phyloP scores from a whole-genome alignment of 345 rosid species.

The Brassica nigra region DNA sequence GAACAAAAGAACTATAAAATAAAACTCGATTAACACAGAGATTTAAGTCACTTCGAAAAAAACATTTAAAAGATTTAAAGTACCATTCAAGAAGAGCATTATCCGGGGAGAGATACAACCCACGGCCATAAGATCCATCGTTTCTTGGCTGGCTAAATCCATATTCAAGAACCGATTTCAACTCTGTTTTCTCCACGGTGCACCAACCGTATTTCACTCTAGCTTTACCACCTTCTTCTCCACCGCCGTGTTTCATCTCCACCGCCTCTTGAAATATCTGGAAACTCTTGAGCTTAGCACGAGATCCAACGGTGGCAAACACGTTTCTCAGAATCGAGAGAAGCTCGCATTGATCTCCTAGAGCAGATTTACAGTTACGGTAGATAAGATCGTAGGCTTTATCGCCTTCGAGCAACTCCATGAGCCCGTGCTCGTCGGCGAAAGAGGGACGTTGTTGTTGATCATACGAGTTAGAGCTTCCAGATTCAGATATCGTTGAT shows the following conservation, averaged over 20 bases:
- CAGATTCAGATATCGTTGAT: slow-evolving; percentile 58
- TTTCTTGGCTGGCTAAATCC: slow-evolving; percentile 61
- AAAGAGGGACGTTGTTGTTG: slow-evolving; percentile 3
- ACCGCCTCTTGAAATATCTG: slow-evolving; percentile 54
- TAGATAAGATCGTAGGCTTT: slow-evolving; percentile 49
- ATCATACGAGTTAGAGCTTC: slow-evolving; percentile 49
- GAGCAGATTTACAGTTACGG: slow-evolving; percentile 50
- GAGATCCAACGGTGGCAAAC: slow-evolving; percentile 38
- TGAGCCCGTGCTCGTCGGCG: slow-evolving; percentile 36
- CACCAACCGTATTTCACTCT: slow-evolving; percentile 74
- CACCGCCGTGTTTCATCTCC: slow-evolving; percentile 51
- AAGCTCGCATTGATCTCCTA: slow-evolving; percentile 43
- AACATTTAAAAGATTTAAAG: background rate
- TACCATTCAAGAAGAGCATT: slow-evolving; percentile 68
- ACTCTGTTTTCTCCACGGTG: slow-evolving; percentile 50
- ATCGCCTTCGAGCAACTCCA: slow-evolving; percentile 54
- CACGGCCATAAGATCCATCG: slow-evolving; percentile 56
- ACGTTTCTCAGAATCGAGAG: slow-evolving; percentile 53
- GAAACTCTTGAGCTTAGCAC: slow-evolving; percentile 63
- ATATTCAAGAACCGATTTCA: slow-evolving; percentile 48
- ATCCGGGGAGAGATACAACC: slow-evolving; percentile 65
- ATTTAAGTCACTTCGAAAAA: too few relatives aligned
- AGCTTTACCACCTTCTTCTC: slow-evolving; percentile 37
- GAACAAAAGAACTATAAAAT: too few relatives aligned
- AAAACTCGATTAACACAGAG: background rate